phyloP scores from a whole-genome alignment of 192 early-diverging fungal genomes.

The Coemansia brasiliensis region DNA sequence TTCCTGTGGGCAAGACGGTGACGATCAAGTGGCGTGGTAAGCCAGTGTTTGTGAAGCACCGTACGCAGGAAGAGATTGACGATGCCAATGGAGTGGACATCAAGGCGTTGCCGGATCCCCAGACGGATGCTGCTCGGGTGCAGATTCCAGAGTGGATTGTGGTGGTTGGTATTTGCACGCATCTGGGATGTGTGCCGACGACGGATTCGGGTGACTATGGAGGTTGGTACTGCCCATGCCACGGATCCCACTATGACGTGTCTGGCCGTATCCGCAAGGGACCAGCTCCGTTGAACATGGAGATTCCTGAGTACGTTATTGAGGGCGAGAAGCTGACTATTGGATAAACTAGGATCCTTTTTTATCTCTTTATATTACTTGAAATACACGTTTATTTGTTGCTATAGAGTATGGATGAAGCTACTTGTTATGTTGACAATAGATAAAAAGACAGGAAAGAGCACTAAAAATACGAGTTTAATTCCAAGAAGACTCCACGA shows the following conservation, averaged over 20 bases:
- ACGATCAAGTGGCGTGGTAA: slow-evolving; percentile 99
- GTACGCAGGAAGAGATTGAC: slow-evolving; percentile 90
- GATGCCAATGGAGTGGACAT: slow-evolving; percentile 86
- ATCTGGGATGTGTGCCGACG: slow-evolving; percentile 96
- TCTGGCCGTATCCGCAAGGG: slow-evolving; percentile 98
- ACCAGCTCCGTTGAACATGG: slow-evolving; percentile 97
- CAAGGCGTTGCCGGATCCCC: slow-evolving; percentile 82
- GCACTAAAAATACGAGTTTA: slow-evolving; percentile 1
- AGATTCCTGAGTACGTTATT: slow-evolving; percentile 81
- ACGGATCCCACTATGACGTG: slow-evolving; percentile 99
- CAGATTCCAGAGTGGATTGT: slow-evolving; percentile 96
- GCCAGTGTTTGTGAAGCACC: slow-evolving; percentile 96
- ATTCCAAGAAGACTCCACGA: slow-evolving; percentile 84
- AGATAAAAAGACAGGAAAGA: not conserved
- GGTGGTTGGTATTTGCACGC: slow-evolving; percentile 86
- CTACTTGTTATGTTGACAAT: too few relatives aligned
- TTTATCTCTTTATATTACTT: too few relatives aligned
- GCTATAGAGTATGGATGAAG: too few relatives aligned
- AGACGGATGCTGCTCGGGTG: slow-evolving; percentile 86
- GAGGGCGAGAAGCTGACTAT: slow-evolving; percentile 76
- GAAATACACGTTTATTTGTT: not conserved
- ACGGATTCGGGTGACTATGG: slow-evolving; percentile 97
- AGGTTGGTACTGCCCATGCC: slow-evolving; percentile 99
- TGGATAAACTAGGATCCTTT: too few relatives aligned
- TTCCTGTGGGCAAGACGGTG: slow-evolving; percentile 96